A percentile compares a stretch with the other conserved stretches of the same genome.
Conservation (phyloP, 169 alveolate species). For the Perkinsus chesapeaki region DNA sequence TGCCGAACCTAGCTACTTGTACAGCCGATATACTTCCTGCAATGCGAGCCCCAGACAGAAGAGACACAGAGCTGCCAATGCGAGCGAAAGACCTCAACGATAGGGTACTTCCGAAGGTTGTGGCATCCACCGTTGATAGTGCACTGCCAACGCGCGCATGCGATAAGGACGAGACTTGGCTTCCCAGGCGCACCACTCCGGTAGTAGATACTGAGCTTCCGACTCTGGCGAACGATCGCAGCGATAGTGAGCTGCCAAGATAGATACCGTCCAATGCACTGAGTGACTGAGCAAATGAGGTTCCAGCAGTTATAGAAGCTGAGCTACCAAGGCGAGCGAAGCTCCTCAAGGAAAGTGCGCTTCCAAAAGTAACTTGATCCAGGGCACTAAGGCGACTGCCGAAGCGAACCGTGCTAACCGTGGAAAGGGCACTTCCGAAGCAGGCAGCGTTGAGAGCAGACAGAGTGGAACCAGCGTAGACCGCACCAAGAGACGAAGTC, state of each 20-base stretch:
- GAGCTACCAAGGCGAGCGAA: neutral
- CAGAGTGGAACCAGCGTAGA: neutral
- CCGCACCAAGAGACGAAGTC: neutral
- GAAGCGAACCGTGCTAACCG: neutral
- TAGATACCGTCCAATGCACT: neutral
- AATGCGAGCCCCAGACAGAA: neutral
- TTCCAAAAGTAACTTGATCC: neutral
- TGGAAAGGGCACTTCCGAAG: neutral
- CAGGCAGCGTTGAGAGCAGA: neutral
- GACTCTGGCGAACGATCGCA: neutral
- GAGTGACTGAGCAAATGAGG: neutral
- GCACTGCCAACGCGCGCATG: neutral
- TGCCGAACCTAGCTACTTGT: neutral
- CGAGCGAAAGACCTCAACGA: neutral
- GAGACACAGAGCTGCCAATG: neutral
- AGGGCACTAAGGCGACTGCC: neutral
- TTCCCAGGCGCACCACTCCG: neutral
- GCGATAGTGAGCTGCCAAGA: neutral
- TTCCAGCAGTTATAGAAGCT: neutral
- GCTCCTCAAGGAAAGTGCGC: neutral
- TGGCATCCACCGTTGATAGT: neutral
- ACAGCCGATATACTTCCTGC: neutral
- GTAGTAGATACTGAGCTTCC: neutral
- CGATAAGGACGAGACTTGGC: neutral
- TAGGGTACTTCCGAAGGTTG: neutral